Percentiles rank a stretch among this genome's conserved stretches.
Conservation (phyloP, 768 basidiomycete species). For the Russula compacta region DNA sequence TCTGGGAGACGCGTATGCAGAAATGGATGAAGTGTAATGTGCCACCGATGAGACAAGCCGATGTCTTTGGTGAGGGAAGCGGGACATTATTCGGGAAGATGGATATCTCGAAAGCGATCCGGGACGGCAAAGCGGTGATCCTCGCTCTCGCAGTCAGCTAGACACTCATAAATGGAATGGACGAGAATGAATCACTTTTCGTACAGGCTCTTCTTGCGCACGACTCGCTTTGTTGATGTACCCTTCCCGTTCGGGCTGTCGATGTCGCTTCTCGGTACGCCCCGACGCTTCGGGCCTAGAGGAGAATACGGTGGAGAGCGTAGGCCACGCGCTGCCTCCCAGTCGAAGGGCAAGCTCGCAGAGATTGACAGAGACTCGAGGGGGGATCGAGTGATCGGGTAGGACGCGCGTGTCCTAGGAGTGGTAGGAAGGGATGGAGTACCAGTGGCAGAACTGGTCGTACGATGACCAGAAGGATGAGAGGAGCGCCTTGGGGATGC, state of each 20-base stretch:
- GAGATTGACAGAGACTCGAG: constrained; percentile 65
- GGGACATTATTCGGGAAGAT: constrained; percentile 78
- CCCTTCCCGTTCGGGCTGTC: constrained; percentile 25
- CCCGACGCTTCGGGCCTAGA: constrained; percentile 41
- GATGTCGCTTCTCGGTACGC: constrained; percentile 30
- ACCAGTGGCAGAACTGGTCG: constrained; percentile 23
- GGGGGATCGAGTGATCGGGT: constrained; percentile 47
- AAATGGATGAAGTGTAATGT: constrained; percentile 61
- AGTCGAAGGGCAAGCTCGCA: constrained; percentile 73
- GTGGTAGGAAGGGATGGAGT: constrained; percentile 33
- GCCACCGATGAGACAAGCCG: constrained; percentile 57
- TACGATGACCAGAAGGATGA: constrained; percentile 7
- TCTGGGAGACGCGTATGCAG: constrained; percentile 49
- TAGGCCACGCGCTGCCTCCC: constrained; percentile 70
- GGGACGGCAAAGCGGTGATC: constrained; percentile 56
- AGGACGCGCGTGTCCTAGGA: constrained; percentile 37
- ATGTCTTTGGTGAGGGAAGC: constrained; percentile 55
- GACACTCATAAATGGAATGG: not conserved
- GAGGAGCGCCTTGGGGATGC: constrained; percentile 31
- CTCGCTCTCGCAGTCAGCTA: constrained; percentile 30
- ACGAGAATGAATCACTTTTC: constrained; percentile 41
- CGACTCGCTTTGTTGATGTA: constrained; percentile 42
- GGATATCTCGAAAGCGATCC: constrained; percentile 68
- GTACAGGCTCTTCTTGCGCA: constrained; percentile 56
- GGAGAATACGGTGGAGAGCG: constrained; percentile 66